Evolutionary conservation across 352 stramenopile species (phyloP), one percentile per base, ranked within the genome.

Genomic region (Phytophthora ohioensis): DNA sequence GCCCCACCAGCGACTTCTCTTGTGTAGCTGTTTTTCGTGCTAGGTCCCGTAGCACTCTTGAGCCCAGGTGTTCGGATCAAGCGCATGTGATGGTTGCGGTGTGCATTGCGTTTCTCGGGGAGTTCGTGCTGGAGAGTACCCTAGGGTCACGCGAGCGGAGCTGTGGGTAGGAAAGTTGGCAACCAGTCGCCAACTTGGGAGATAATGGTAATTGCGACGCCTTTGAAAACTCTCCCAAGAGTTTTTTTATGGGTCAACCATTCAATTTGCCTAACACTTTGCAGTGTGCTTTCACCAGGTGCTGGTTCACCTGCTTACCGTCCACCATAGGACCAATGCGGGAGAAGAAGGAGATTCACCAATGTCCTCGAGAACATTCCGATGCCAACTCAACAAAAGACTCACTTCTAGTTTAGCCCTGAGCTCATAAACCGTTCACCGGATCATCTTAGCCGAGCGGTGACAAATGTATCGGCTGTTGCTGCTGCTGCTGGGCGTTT

Each of bases 381-480:
- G n/a, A 46, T 17, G 39, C 27, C 27, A 27, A 27, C 21, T 27
- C 21, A 51, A 27, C 4, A 9, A 52, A 31, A 35, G 4, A 41
- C 2, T 13, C 54, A 61, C 39, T 61, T 52, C 31, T 30, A 21
- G 27, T 60, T 60, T 17, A 48, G 6, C n/a, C 38, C 15, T 39
- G 17, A 35, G 21, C 12, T 59, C 8, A 10, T 45, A 17, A 38
- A 42, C 7, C 41, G 21, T 56, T 56, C 11, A 30, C 31, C 7
- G 15, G 31, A 42, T 30, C 31, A 9, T 32, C 32, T 42, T 42
- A 32, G 6, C 3, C 32, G 32, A 39, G 31, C 13, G 13, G 21
- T 60, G 36, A 30, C 21, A 42, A 62, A 64, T 46, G 42, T 30
- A 13, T n/a, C 31, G 57, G 8, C 21, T 64, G 21, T 31, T 56